Evolutionary conservation across 2,329 filamentous ascomycete species (phyloP).

Genomic region (Ophiostoma triangulosporum): DNA sequence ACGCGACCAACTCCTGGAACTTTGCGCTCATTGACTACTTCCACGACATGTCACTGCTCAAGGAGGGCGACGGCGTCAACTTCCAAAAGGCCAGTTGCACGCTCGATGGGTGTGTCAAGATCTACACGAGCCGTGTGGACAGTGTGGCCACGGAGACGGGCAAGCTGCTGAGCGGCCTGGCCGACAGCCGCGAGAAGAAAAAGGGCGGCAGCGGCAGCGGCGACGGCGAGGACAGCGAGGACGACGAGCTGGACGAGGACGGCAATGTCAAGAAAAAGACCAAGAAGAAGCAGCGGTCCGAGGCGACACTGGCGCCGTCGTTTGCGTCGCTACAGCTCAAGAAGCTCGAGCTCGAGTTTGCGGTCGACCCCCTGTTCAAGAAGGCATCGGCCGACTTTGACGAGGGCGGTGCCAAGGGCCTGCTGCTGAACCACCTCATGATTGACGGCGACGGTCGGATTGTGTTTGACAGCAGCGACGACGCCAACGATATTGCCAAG

Average conservation of each 20-base stretch:
- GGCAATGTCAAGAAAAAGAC: constrained; percentile 43
- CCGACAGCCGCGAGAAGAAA: constrained; percentile 70
- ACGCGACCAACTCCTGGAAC: constrained; percentile 96
- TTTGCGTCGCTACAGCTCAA: constrained; percentile 85
- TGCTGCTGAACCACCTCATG: constrained; percentile 90
- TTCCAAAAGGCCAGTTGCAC: constrained; percentile 98
- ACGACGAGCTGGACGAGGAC: constrained; percentile 39
- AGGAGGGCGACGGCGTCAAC: constrained; percentile 93
- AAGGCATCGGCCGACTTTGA: constrained; percentile 98
- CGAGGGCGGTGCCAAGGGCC: constrained; percentile 89
- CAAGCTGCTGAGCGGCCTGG: constrained; percentile 82
- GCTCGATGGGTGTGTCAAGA: constrained; percentile 94
- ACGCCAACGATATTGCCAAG: constrained; percentile 17
- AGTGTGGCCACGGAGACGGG: constrained; percentile 96
- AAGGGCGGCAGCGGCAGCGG: constrained; percentile 56
- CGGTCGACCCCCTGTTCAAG: constrained; percentile 96
- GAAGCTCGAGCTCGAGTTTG: constrained; percentile 94
- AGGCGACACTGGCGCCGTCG: constrained; percentile 81
- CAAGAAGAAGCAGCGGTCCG: constrained; percentile 69
- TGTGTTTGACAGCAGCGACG: constrained; percentile 78
- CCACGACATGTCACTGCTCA: constrained; percentile 94
- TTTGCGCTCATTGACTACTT: constrained; percentile 99
- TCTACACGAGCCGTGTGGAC: constrained; percentile 96
- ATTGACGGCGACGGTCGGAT: constrained; percentile 88
- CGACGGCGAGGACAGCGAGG: constrained; percentile 47